phyloP scores from a whole-genome alignment of 805 yeast genomes.

The Candida krabiensis region DNA sequence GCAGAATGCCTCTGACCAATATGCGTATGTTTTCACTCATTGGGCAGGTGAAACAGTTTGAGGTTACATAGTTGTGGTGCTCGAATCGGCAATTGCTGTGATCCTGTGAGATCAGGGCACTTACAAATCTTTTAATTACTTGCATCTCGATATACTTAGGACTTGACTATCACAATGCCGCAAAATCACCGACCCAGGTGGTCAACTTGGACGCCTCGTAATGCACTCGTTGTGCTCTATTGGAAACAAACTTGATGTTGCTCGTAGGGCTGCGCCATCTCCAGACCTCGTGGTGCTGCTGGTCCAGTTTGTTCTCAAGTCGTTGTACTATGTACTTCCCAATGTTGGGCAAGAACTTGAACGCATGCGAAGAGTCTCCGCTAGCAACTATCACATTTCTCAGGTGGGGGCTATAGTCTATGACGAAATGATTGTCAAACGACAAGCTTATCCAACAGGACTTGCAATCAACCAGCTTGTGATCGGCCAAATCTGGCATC shows the following conservation, averaged over 20 bases:
- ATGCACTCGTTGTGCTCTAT: no score
- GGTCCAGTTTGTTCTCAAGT: conserved; percentile 29
- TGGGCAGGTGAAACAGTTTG: no score
- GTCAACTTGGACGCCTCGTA: no score
- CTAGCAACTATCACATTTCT: conserved; percentile 37
- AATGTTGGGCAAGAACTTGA: conserved; percentile 44
- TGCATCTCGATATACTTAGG: no score
- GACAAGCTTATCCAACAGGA: conserved; percentile 40
- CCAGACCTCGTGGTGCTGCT: conserved; percentile 29
- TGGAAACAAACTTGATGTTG: not conserved
- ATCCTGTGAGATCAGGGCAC: no score
- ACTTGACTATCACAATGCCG: no score
- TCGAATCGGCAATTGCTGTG: no score
- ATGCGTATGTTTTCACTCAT: no score
- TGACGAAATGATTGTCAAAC: conserved; percentile 36
- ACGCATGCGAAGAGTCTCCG: conserved; percentile 49
- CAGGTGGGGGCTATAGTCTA: conserved; percentile 36
- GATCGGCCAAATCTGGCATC: conserved; percentile 38
- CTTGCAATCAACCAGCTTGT: conserved; percentile 30
- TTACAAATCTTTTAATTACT: no score
- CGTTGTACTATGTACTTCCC: conserved; percentile 39
- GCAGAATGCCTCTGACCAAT: no score
- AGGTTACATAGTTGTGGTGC: no score
- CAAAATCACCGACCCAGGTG: no score
- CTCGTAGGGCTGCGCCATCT: conserved; percentile 27